Percentiles rank a stretch among this genome's conserved stretches.
Evolutionary conservation across 108 stramenopile species (phyloP).

Genomic region (Cylindrotheca fusiformis): DNA sequence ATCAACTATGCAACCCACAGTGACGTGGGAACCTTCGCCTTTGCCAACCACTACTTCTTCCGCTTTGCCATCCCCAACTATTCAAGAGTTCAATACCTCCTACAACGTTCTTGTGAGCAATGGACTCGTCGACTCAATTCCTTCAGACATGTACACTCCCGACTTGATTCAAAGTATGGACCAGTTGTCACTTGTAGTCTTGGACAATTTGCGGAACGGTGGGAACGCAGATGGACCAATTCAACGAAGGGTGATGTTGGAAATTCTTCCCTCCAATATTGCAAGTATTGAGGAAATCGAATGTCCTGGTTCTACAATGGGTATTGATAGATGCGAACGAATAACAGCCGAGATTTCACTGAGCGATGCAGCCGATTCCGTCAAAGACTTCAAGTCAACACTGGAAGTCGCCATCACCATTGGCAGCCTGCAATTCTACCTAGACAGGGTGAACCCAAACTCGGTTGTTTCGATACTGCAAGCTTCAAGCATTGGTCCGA

Average conservation of each 20-base stretch:
- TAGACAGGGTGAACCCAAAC: conserved; percentile 19
- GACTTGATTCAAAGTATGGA: conserved; percentile 33
- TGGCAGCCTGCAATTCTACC: conserved; percentile 24
- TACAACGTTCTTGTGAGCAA: conserved; percentile 19
- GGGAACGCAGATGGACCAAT: not conserved
- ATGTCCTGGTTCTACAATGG: conserved; percentile 5
- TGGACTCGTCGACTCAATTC: conserved; percentile 16
- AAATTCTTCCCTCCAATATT: conserved; percentile 20
- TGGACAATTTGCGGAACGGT: not conserved
- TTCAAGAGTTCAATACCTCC: conserved; percentile 5
- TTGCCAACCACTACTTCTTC: conserved; percentile 1
- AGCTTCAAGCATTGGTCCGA: not conserved
- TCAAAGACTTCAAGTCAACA: conserved; percentile 9
- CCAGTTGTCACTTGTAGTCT: conserved; percentile 12
- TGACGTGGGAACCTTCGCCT: not conserved
- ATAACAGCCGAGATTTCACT: conserved; percentile 21
- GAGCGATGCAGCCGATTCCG: conserved; percentile 11
- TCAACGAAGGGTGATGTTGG: not conserved
- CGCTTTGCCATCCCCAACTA: not conserved
- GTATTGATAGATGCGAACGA: conserved; percentile 17
- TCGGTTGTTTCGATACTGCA: conserved; percentile 18
- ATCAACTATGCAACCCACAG: not conserved
- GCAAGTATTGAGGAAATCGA: not conserved
- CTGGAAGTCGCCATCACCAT: conserved; percentile 15
- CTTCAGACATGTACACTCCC: conserved; percentile 9